Evolutionary conservation across 371 early-diverging fungal species (phyloP), one percentile per base, ranked within the genome.

Genomic region (Catenaria anguillulae): DNA sequence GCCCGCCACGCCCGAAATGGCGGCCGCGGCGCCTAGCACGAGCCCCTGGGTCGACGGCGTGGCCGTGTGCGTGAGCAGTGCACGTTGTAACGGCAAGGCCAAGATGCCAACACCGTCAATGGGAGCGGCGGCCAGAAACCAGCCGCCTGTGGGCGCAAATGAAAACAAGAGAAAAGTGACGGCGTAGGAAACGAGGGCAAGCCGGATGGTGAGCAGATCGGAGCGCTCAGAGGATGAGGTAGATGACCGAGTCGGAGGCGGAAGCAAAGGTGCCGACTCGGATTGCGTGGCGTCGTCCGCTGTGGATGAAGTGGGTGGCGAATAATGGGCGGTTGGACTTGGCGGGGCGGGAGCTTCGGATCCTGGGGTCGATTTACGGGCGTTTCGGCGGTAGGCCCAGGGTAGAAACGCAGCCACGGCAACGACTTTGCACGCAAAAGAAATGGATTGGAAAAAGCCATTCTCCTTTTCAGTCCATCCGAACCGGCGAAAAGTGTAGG

Each of bases 401-500:
- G 34, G 58, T 10, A 42, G 24, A 13, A 58, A 33, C n/a, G 19
- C n/a, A 13, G 24, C 34, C 13, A 58, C 13, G 5, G 34, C 58
- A n/a, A 58, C 10, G 24, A 58, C 42, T 33, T 58, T 33, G 34
- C 26, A 23, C n/a, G 34, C 6, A 29, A 36, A 58, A 5, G n/a
- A 4, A 15, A 33, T 5, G 4, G 26, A 6, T 24, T 37, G 42
- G 58, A 24, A 58, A 5, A 24, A 6, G 8, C 58, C 58, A 23
- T 58, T n/a, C 29, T 58, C 34, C 2, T 31, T 19, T 12, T n/a
- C 5, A 12, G 58, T 58, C 58, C 58, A 58, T 17, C 58, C 58
- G 13, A 33, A 58, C 26, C 36, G 35, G 15, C 40, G 40, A 31
- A 33, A 40, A 3, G 58, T 58, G 21, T 58, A 58, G 26, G 43